Percentiles rank a stretch among this genome's conserved stretches.
Conservation (phyloP, 495 filamentous ascomycete species). For the Penicillium lagena region DNA sequence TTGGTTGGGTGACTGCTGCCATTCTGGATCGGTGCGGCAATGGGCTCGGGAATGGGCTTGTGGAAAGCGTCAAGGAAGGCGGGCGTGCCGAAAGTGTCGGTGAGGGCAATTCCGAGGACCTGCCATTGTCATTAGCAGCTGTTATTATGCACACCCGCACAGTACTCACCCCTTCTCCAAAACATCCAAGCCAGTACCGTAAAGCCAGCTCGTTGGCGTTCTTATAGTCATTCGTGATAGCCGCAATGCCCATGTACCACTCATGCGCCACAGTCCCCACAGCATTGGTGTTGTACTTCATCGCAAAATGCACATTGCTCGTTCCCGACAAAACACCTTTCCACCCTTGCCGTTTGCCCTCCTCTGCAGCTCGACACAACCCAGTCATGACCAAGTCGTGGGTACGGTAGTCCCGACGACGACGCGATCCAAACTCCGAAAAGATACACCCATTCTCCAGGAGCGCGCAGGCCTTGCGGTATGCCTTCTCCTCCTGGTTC, state of each 20-base stretch:
- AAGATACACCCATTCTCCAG: constrained; percentile 78
- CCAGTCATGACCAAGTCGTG: constrained; percentile 88
- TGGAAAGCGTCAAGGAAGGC: constrained; percentile 81
- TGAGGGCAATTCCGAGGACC: constrained; percentile 84
- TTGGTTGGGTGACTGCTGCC: constrained; percentile 8
- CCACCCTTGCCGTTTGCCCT: constrained; percentile 54
- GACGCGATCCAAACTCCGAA: constrained; percentile 88
- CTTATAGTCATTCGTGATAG: constrained; percentile 79
- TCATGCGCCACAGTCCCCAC: constrained; percentile 96
- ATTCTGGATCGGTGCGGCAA: constrained; percentile 17
- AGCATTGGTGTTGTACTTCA: constrained; percentile 75
- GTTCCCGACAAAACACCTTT: constrained; percentile 75
- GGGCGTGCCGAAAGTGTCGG: constrained; percentile 96
- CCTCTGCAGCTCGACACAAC: constrained; percentile 63
- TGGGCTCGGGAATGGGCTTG: constrained; percentile 46
- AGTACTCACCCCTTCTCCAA: constrained; percentile 67
- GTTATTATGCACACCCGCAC: neutral
- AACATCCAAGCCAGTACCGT: constrained; percentile 83
- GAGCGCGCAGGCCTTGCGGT: constrained; percentile 66
- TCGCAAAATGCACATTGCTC: constrained; percentile 95
- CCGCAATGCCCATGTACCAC: constrained; percentile 98
- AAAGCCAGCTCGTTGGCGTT: constrained; percentile 78
- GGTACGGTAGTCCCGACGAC: constrained; percentile 88
- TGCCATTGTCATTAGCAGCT: constrained; percentile 12
- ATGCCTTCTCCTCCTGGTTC: constrained; percentile 78